Percentiles rank a stretch among this genome's conserved stretches.
Conservation (phyloP, 192 early-diverging fungal species). For the Blastocladiella britannica region DNA sequence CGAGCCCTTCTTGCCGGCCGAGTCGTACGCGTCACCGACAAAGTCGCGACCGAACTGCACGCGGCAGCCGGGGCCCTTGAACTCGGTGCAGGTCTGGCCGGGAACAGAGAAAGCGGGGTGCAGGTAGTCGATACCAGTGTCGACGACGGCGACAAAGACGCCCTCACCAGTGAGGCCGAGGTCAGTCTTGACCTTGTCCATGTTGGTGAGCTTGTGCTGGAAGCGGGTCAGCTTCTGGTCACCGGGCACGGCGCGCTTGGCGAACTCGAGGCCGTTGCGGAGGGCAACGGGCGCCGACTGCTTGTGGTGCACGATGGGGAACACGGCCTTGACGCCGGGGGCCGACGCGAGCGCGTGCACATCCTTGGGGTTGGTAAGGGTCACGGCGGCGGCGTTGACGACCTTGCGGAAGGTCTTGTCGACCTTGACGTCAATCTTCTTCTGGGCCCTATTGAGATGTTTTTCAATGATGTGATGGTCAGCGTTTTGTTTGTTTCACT, state of each 20-base stretch:
- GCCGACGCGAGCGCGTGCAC: background rate
- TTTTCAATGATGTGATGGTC: no score
- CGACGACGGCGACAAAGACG: conserved; percentile 42
- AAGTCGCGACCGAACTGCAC: conserved; percentile 13
- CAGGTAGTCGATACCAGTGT: conserved; percentile 39
- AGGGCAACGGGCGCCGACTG: background rate
- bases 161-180: conserved; percentile 36
- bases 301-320: background rate
- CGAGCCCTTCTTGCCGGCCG: background rate
- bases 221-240: conserved; percentile 2
- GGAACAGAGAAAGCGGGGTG: conserved; percentile 24
- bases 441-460: no score
- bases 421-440: no score
- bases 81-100: conserved; percentile 31
- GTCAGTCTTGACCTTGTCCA: conserved; percentile 18
- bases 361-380: background rate
- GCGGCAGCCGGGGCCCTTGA: conserved; percentile 27
- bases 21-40: background rate
- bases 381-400: conserved; percentile 6
- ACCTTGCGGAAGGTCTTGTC: no score
- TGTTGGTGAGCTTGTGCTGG: conserved; percentile 27
- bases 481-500: no score
- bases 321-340: background rate
- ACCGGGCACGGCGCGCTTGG: background rate
- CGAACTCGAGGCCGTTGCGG: background rate